Evolutionary conservation across 75 land plant species (phyloP).

Genomic region (Picea sitchensis): DNA sequence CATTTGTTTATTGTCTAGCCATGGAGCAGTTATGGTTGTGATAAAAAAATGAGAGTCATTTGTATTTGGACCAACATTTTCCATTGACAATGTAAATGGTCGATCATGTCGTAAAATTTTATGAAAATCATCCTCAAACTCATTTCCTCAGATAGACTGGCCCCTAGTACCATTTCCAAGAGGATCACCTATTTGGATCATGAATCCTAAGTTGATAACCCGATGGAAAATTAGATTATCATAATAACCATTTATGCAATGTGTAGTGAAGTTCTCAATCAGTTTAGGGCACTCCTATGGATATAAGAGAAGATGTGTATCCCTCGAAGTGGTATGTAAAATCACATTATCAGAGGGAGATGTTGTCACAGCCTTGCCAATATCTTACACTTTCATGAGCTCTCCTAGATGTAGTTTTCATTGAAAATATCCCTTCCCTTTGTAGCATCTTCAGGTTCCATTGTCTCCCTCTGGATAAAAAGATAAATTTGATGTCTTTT

Average conservation of each 20-base stretch:
- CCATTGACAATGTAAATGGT: slow-evolving; percentile 98
- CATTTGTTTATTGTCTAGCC: slow-evolving; percentile 99
- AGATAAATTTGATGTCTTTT: slow-evolving; percentile 91
- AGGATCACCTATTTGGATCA: slow-evolving; percentile 99
- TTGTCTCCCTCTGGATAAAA: slow-evolving; percentile 97
- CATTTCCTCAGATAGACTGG: slow-evolving; percentile 98
- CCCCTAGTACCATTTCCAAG: slow-evolving; percentile 99
- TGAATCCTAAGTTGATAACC: slow-evolving; percentile 90
- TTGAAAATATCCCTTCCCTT: slow-evolving; percentile 99
- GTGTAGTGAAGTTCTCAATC: slow-evolving; percentile 99
- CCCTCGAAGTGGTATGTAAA: slow-evolving; percentile 88
- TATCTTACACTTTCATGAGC: slow-evolving; percentile 82
- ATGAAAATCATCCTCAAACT: slow-evolving; percentile 99
- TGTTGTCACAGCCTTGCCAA: slow-evolving; percentile 81
- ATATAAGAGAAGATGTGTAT: slow-evolving; percentile 80
- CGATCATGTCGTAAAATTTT: slow-evolving; percentile 97
- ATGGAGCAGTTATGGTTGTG: slow-evolving; percentile 96
- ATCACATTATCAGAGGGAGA: slow-evolving; percentile 96
- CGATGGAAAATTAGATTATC: slow-evolving; percentile 97
- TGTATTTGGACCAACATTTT: slow-evolving; percentile 98
- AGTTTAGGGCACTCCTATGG: slow-evolving; percentile 98
- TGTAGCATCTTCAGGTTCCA: slow-evolving; percentile 96
- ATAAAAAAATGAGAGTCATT: slow-evolving; percentile 96
- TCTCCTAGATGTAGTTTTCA: slow-evolving; percentile 98
- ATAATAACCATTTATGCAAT: slow-evolving; percentile 95